Conservation (phyloP, 106 monocot species). For the Cymbidium sinense region DNA sequence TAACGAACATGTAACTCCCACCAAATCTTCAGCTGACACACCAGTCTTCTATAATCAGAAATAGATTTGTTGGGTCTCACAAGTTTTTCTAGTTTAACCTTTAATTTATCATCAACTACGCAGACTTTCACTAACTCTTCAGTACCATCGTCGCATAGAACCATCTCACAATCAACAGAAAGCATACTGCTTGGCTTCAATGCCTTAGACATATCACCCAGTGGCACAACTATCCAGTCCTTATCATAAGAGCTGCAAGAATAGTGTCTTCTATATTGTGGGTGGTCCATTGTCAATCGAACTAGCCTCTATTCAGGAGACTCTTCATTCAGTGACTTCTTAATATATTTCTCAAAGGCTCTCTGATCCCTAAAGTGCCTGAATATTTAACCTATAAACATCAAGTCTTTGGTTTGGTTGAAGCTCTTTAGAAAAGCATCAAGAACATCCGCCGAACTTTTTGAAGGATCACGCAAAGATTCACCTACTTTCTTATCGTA, state of each 20-base stretch:
- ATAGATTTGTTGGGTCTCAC: constrained; percentile 62
- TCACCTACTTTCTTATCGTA: constrained; percentile 43
- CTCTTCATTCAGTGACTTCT: too few species aligned
- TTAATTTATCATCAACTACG: constrained; percentile 57
- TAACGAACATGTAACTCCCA: too few species aligned
- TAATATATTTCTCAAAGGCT: too few species aligned
- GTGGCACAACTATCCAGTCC: constrained; percentile 56
- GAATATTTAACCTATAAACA: neutral
- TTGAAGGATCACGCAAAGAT: too few species aligned
- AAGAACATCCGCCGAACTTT: constrained; percentile 2
- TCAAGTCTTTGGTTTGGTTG: neutral
- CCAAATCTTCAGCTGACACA: constrained; percentile 48
- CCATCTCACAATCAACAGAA: too few species aligned
- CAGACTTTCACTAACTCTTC: constrained; percentile 73
- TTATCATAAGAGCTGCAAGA: constrained; percentile 7
- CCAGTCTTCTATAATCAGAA: constrained; percentile 76
- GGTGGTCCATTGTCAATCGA: too few species aligned
- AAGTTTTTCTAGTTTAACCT: constrained; percentile 70
- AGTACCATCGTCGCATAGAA: constrained; percentile 71
- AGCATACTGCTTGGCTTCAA: constrained; percentile 41
- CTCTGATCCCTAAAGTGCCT: neutral
- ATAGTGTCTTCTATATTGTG: too few species aligned
- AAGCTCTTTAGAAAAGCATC: neutral
- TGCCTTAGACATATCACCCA: constrained; percentile 35
- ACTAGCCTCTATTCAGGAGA: too few species aligned